phyloP scores from a whole-genome alignment of 805 yeast species.

The Candida takata region DNA sequence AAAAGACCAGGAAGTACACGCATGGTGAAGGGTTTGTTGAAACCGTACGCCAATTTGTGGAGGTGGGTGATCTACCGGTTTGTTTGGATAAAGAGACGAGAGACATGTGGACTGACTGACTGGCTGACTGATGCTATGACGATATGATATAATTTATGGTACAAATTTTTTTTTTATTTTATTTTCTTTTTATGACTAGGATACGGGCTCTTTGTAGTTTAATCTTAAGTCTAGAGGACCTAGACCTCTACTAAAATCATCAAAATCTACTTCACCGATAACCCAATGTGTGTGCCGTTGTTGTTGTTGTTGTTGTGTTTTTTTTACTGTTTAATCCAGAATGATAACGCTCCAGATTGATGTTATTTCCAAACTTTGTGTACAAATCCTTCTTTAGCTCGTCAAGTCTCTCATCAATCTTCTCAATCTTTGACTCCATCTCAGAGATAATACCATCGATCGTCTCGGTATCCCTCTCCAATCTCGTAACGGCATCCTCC shows the following conservation, averaged over 20 bases:
- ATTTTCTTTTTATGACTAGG: no score
- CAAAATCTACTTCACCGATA: no score
- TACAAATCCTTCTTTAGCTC: slow-evolving; percentile 69
- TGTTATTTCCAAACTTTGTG: slow-evolving; percentile 83
- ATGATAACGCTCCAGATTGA: slow-evolving; percentile 63
- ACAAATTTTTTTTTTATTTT: no score
- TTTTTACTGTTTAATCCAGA: background rate
- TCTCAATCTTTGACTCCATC: slow-evolving; percentile 41
- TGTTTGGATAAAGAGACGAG: background rate
- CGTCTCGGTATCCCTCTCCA: slow-evolving; percentile 55
- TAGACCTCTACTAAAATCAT: no score
- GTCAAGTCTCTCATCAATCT: slow-evolving; percentile 46
- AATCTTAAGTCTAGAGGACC: no score
- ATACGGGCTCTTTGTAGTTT: no score
- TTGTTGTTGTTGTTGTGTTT: background rate
- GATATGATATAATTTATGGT: background rate
- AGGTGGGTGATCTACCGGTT: no score
- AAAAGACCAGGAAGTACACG: slow-evolving; percentile 32
- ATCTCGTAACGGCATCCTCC: slow-evolving; percentile 53
- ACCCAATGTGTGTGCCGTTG: no score
- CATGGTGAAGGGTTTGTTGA: slow-evolving; percentile 14
- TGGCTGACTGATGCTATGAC: background rate
- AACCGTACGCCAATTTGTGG: no score
- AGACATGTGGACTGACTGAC: background rate
- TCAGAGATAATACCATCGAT: slow-evolving; percentile 44